Conservation (phyloP, 2,329 filamentous ascomycete genomes). For the Calonectria montana region DNA sequence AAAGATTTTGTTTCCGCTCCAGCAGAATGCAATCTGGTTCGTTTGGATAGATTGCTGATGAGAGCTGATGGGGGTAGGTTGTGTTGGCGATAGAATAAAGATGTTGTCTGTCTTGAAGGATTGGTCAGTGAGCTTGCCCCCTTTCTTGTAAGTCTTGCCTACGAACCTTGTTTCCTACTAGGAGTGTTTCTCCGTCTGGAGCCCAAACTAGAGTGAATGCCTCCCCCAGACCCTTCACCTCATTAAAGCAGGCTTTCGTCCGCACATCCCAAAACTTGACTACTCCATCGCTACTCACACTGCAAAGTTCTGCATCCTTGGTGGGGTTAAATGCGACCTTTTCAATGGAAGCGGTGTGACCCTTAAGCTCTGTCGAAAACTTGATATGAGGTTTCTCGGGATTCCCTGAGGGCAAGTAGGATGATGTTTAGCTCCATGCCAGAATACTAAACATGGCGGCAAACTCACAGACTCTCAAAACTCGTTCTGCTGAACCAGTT, state of each 20-base stretch:
- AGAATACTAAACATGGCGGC: not conserved
- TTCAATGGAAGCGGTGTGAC: constrained; percentile 74
- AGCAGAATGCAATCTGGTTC: constrained; percentile 80
- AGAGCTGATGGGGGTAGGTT: constrained; percentile 65
- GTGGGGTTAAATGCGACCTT: constrained; percentile 83
- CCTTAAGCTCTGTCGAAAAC: constrained; percentile 80
- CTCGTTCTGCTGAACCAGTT: constrained; percentile 78
- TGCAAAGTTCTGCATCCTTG: constrained; percentile 82
- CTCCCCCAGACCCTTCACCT: constrained; percentile 73
- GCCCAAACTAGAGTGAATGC: constrained; percentile 80
- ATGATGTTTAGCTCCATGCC: not conserved
- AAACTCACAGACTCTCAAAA: constrained; percentile 76
- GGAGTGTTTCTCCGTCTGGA: constrained; percentile 75
- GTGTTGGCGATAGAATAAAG: constrained; percentile 70
- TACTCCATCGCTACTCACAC: constrained; percentile 78
- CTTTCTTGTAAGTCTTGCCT: not conserved
- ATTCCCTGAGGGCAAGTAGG: constrained; percentile 66
- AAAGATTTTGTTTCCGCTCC: constrained; percentile 77
- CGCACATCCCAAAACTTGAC: constrained; percentile 86
- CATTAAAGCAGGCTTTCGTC: constrained; percentile 76
- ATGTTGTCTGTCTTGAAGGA: constrained; percentile 67
- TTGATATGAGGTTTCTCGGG: constrained; percentile 79
- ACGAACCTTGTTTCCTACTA: constrained; percentile 79
- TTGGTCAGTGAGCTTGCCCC: not conserved
- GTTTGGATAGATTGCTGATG: constrained; percentile 73